These are phyloP conservation scores for Erysimum cheiri DNA, from an alignment of 441 rosid species.

Conservation along the genomic window DNA sequence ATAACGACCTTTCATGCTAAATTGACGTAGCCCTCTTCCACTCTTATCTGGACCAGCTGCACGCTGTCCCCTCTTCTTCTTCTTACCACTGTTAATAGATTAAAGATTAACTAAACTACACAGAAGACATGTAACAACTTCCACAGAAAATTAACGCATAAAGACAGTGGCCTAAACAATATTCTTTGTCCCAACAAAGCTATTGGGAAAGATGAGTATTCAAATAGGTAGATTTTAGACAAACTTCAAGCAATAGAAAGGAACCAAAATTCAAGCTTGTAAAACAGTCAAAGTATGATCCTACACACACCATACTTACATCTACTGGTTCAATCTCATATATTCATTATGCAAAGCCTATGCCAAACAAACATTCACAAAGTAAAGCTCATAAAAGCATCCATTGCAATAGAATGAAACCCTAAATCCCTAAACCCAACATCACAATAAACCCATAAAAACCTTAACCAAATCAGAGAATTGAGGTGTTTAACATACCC, in stretches of 20 bases:
- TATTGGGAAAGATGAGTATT: neutral
- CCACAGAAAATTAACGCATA: slow-evolving; percentile 6
- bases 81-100: slow-evolving; percentile 61
- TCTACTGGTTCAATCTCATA: slow-evolving; percentile 5
- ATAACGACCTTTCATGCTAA: slow-evolving; percentile 91
- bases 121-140: slow-evolving; percentile 10
- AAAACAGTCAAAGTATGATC: slow-evolving; percentile 8
- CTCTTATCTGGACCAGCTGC: slow-evolving; percentile 86
- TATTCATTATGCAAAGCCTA: slow-evolving; percentile 3
- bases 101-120: slow-evolving; percentile 31
- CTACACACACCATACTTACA: neutral
- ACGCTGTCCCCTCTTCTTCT: slow-evolving; percentile 90
- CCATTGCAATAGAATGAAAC: slow-evolving; percentile 18
- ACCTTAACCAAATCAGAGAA: slow-evolving; percentile 15
- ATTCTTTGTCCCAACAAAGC: neutral
- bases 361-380: slow-evolving; percentile 4
- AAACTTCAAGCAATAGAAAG: slow-evolving; percentile 10
- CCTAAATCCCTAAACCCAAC: slow-evolving; percentile 21
- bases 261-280: slow-evolving; percentile 8
- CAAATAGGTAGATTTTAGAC: neutral
- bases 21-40: slow-evolving; percentile 97
- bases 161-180: slow-evolving; percentile 27
- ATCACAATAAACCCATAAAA: slow-evolving; percentile 6
- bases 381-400: slow-evolving; percentile 6
- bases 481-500: slow-evolving; percentile 54